Conservation (phyloP, 2,329 filamentous ascomycete species). For the Arthrobotrys pseudoclavata region DNA sequence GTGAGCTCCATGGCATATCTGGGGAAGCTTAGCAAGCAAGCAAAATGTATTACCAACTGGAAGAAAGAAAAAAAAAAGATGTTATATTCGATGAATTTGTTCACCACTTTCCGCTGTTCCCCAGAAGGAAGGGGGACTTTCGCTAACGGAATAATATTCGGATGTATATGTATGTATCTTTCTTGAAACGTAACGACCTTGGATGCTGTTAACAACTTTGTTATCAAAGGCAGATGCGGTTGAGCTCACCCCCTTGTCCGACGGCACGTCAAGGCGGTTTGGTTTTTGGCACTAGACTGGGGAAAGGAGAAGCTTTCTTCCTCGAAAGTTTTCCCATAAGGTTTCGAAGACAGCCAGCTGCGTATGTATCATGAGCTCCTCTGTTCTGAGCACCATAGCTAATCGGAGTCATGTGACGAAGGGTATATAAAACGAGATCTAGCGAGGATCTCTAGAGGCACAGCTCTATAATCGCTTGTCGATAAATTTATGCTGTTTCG, state of each 20-base stretch:
- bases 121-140: background rate
- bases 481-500: too few relatives aligned
- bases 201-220: slow-evolving; percentile 1
- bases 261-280: slow-evolving; percentile 8
- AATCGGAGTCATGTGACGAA: background rate
- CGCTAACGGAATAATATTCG: slow-evolving; percentile 29
- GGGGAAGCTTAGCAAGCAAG: slow-evolving; percentile 21
- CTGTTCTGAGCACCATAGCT: background rate
- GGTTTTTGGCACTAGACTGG: background rate
- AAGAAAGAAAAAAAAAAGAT: background rate
- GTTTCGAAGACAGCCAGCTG: background rate
- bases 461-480: too few relatives aligned
- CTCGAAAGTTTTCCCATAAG: background rate
- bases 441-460: too few relatives aligned
- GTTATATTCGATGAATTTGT: background rate
- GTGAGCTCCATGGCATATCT: slow-evolving; percentile 5
- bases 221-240: slow-evolving; percentile 21
- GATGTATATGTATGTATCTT: background rate
- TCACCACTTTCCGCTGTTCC: slow-evolving; percentile 27
- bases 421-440: background rate
- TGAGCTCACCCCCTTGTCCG: slow-evolving; percentile 18
- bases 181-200: slow-evolving; percentile 17
- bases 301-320: slow-evolving; percentile 5
- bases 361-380: slow-evolving; percentile 6
- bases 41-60: background rate